These are phyloP conservation scores for Backusella morwellensis DNA, from an alignment of 192 early-diverging fungal genomes.

Conservation along the genomic window DNA sequence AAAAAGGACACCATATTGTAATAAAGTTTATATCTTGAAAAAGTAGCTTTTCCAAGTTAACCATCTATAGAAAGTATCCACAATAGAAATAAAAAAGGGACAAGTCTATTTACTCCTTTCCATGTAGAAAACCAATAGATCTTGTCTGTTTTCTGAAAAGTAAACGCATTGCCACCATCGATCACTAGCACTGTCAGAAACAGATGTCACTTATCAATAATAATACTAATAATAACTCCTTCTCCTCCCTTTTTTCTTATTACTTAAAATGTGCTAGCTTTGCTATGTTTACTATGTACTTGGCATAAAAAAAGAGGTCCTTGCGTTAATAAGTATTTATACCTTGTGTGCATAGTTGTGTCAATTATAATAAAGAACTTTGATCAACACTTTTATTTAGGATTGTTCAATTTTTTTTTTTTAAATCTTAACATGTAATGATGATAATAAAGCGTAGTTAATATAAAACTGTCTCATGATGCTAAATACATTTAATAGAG, in stretches of 20 bases:
- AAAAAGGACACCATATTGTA: not conserved
- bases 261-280: not conserved
- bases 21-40: not conserved
- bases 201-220: not conserved
- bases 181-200: not conserved
- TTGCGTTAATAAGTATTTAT: not conserved
- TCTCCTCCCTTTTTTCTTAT: not conserved
- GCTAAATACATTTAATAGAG: not conserved
- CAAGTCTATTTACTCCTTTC: not conserved
- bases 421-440: not conserved
- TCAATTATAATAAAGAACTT: not conserved
- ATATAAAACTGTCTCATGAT: not conserved
- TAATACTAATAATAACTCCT: not conserved
- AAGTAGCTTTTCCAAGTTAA: not conserved
- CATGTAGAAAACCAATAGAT: not conserved
- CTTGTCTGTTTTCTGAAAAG: not conserved
- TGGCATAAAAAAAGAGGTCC: not conserved
- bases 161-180: not conserved
- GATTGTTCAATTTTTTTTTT: not conserved
- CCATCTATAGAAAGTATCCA: not conserved
- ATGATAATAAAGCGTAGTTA: not conserved
- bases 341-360: not conserved
- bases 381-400: not conserved
- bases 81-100: constrained; percentile 2
- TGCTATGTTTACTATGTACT: not conserved